Percentiles rank a stretch among this genome's conserved stretches.
phyloP scores from a whole-genome alignment of 306 rosid genomes.

The Trifolium fragiferum region DNA sequence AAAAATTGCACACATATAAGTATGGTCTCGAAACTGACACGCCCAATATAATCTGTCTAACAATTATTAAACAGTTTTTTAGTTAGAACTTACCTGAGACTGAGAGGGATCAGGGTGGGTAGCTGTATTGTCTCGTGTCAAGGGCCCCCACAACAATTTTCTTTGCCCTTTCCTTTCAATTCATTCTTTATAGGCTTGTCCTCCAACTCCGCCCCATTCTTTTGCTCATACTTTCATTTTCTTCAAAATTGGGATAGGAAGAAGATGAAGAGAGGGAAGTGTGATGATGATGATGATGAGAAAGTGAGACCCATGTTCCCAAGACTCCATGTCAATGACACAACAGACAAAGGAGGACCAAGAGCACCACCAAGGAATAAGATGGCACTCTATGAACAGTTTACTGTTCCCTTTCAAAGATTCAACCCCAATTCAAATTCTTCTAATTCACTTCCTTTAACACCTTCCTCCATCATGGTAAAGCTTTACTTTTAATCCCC shows the following conservation, averaged over 20 bases:
- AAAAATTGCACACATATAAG: too few species aligned
- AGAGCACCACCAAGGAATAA: slow-evolving; percentile 99
- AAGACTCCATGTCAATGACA: slow-evolving; percentile 87
- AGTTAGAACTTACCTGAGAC: too few species aligned
- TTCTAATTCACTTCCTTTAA: slow-evolving; percentile 40
- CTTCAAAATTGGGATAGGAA: neutral
- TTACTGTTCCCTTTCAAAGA: slow-evolving; percentile 82
- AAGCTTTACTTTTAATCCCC: neutral
- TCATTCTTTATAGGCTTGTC: too few species aligned
- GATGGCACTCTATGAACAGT: slow-evolving; percentile 98
- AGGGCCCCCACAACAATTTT: too few species aligned
- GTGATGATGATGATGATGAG: slow-evolving; percentile 64
- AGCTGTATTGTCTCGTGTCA: too few species aligned
- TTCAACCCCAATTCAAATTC: slow-evolving; percentile 41
- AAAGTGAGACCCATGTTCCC: slow-evolving; percentile 95
- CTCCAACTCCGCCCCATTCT: too few species aligned
- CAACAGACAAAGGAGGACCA: slow-evolving; percentile 91
- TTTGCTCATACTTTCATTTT: too few species aligned
- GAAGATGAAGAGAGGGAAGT: slow-evolving; percentile 77
- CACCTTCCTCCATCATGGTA: slow-evolving; percentile 73
- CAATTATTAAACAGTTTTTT: too few species aligned
- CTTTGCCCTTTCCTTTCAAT: too few species aligned
- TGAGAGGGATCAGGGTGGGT: too few species aligned
- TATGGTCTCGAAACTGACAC: too few species aligned
- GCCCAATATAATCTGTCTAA: too few species aligned